A percentile compares a stretch with the other conserved stretches of the same genome.
phyloP scores from a whole-genome alignment of 2,329 filamentous ascomycete genomes.

The Hymenoscyphus occultus region DNA sequence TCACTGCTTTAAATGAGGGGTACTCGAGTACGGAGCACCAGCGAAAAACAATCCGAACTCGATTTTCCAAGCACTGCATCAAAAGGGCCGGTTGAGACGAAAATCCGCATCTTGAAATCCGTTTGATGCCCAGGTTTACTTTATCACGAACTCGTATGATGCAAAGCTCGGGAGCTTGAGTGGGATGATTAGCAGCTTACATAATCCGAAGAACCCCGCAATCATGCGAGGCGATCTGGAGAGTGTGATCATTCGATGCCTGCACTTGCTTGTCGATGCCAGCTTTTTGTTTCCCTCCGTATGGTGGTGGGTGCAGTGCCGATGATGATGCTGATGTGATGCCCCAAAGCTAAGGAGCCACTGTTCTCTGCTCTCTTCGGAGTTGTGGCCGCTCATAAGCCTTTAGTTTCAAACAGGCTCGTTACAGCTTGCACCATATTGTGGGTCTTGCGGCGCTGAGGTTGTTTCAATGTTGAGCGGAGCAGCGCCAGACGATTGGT shows the following conservation, averaged over 20 bases:
- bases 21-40: background rate
- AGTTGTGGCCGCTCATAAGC: background rate
- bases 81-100: background rate
- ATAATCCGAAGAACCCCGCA: background rate
- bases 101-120: background rate
- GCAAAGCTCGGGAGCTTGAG: background rate
- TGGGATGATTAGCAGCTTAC: background rate
- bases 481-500: background rate
- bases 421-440: background rate
- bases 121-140: background rate
- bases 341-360: background rate
- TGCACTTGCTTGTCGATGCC: background rate
- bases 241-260: background rate
- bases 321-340: background rate
- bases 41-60: background rate
- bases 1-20: background rate
- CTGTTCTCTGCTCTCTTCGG: too few species aligned
- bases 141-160: background rate
- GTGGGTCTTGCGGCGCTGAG: background rate
- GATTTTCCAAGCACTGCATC: background rate
- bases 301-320: too few species aligned
- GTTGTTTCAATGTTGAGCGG: background rate
- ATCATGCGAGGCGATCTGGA: background rate
- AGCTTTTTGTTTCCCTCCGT: background rate
- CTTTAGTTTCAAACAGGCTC: constrained; percentile 3